Base-by-base conservation (phyloP, 2,329 filamentous ascomycete species). In the Stemphylium lycopersici region DNA sequence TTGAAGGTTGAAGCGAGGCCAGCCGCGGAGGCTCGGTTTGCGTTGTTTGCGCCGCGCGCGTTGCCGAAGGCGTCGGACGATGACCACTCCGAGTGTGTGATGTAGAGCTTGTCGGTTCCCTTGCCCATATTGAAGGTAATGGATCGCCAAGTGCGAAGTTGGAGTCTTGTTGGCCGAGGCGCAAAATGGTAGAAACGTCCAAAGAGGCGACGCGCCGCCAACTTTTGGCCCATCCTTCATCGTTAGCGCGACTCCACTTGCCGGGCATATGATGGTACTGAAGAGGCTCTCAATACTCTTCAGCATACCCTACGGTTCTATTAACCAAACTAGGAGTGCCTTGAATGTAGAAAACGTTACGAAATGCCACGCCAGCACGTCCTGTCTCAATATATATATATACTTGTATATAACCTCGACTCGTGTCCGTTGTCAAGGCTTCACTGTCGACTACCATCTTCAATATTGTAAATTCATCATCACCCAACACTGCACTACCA, bases 11-110 rank as follows among this genome's bases (percentile, higher is more conserved):
- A 83, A 15, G 68, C 57, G 13, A 71, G 61, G 61, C 85, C 84
- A 2, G 79, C 77, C 42, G 76, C 76, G 18, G 75, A 82, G 74
- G 75, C 79, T 61, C 68, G 82, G 76, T 78, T 87, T 73, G 72
- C 83, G 74, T 81, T 79, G 45, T 87, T 87, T 52, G 89, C 85
- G 65, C 86, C 87, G 51, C 88, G 88, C 72, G 87, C 93, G 63
- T 92, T 91, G 29, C 90, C 90, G 77, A 90, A 97, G 55, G 91
- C 87, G 76, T 97, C 93, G 42, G 89, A 87, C 5, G 92, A 96
- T 6, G 91, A 88, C 95, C 95, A 99, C 82, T 99, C 95, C 36
- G 91, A 96, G 79, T 99, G 96, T 50, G 95, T 99, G 71, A 99
- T 99, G 64, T 77, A 78, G 43, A 78, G 75, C 48, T 77, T 78